Conservation (phyloP, 768 basidiomycete species). For the Mycena sanguinolenta region DNA sequence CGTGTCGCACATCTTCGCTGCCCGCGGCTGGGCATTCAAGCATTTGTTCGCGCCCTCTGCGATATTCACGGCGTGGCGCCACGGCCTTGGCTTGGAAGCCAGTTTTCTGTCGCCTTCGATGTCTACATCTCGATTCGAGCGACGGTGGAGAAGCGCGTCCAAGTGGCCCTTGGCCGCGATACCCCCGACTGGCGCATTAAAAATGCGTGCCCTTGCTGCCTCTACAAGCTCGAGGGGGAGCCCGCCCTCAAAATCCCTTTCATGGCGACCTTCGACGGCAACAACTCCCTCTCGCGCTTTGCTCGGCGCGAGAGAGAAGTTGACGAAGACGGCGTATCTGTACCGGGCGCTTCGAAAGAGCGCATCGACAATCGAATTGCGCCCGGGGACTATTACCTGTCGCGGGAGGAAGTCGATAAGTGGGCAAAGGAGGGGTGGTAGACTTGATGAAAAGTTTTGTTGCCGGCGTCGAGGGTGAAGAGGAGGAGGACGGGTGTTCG, state of each 20-base stretch:
- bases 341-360: neutral
- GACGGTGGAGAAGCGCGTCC: constrained; percentile 37
- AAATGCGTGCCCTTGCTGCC: neutral
- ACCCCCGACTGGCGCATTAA: neutral
- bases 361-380: neutral
- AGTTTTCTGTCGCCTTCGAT: constrained; percentile 50
- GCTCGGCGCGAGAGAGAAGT: neutral
- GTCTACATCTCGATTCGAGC: constrained; percentile 49
- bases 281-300: neutral
- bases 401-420: neutral
- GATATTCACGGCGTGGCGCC: constrained; percentile 31
- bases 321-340: neutral
- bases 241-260: neutral
- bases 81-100: constrained; percentile 1
- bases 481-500: constrained; percentile 20
- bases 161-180: constrained; percentile 37
- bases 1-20: constrained; percentile 9
- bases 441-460: neutral
- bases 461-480: neutral
- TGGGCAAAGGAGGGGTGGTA: neutral
- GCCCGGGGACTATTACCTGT: neutral
- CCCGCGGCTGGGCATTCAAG: constrained; percentile 39
- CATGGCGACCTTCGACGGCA: too few species aligned
- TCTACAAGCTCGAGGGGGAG: neutral
- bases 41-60: constrained; percentile 37